Evolutionary conservation across 257 asterid genomes (phyloP), one percentile per base, ranked within the genome.

Genomic region (Pogostemon cablin): DNA sequence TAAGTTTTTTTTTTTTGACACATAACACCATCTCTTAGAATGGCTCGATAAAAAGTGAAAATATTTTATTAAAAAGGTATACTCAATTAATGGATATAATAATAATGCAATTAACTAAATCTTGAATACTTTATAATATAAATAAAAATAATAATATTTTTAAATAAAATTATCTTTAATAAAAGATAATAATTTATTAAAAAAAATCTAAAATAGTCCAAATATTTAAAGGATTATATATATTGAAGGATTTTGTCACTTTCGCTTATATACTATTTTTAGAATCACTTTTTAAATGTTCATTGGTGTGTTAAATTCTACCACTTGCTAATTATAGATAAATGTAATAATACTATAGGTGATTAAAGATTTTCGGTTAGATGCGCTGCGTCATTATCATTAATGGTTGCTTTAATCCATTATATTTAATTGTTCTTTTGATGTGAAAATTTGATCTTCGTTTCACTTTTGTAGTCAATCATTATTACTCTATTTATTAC

Each of bases 361-460:
- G 35, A 52, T 68, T 15, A 42, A 60, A 9, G 50, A 68, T 61
- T 69, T 56, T 2, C 10, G 12, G 20, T 59, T 46, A 12, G 63
- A 74, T 48, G 54, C 53, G 64, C 41, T 15, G 72, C 64, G 75
- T 72, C 78, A 67, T 52, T 55, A 72, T 62, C 78, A 67, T 25
- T 47, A 72, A 69, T 72, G 32, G 43, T 4, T 3, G 1, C 44
- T 11, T 47, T 49, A 61, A 38, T 73, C 62, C 34, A 78, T 73
- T 39, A 37, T 9, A 10, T 37, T 61, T 72, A 68, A 57, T 66
- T 12, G 59, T 43, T 55, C 32, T 38, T 25, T 2, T 68, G 78
- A 78, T 72, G 78, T 72, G 82, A 78, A 78, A 56, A 20, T 72
- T 61, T 44, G 54, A 69, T 76, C 72, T 63, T 65, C 56, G 8